Percentiles rank a stretch among this genome's conserved stretches.
Conservation (phyloP, 805 yeast species). For the Candida morakotiae region DNA sequence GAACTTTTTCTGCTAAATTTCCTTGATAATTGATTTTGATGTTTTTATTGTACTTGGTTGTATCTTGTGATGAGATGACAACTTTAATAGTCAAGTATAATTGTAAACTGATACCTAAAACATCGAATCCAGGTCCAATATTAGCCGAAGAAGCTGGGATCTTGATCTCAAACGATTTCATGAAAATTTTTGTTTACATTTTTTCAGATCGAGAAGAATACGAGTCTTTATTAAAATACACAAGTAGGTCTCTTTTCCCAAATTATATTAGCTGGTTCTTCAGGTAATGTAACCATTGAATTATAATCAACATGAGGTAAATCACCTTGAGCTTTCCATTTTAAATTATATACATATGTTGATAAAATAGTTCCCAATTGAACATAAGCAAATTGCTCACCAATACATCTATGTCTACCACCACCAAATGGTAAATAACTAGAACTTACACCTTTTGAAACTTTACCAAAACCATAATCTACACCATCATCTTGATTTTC, state of each 20-base stretch:
- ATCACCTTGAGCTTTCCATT: slow-evolving; percentile 57
- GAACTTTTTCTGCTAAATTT: slow-evolving; percentile 80
- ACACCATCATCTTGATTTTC: slow-evolving; percentile 30
- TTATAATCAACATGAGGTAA: slow-evolving; percentile 74
- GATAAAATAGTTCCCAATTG: slow-evolving; percentile 85
- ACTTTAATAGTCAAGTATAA: slow-evolving; percentile 71
- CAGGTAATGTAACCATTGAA: slow-evolving; percentile 91
- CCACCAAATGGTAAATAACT: slow-evolving; percentile 99
- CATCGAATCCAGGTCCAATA: slow-evolving; percentile 98
- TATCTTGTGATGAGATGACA: slow-evolving; percentile 50
- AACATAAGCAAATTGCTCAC: slow-evolving; percentile 95
- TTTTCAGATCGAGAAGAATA: too few relatives aligned
- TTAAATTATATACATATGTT: slow-evolving; percentile 68
- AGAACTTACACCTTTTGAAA: slow-evolving; percentile 91
- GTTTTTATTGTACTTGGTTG: slow-evolving; percentile 60
- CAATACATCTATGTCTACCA: slow-evolving; percentile 98
- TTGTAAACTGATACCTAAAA: slow-evolving; percentile 84
- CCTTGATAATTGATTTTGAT: slow-evolving; percentile 69
- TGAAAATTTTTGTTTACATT: slow-evolving; percentile 1
- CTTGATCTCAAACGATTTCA: slow-evolving; percentile 45
- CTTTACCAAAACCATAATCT: slow-evolving; percentile 96
- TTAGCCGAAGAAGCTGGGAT: slow-evolving; percentile 98
- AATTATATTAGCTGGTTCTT: slow-evolving; percentile 63
- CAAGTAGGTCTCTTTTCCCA: slow-evolving; percentile 77
- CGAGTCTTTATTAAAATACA: too few relatives aligned